phyloP scores from a whole-genome alignment of 164 flowering plant species.

The Chimonanthus praecox region DNA sequence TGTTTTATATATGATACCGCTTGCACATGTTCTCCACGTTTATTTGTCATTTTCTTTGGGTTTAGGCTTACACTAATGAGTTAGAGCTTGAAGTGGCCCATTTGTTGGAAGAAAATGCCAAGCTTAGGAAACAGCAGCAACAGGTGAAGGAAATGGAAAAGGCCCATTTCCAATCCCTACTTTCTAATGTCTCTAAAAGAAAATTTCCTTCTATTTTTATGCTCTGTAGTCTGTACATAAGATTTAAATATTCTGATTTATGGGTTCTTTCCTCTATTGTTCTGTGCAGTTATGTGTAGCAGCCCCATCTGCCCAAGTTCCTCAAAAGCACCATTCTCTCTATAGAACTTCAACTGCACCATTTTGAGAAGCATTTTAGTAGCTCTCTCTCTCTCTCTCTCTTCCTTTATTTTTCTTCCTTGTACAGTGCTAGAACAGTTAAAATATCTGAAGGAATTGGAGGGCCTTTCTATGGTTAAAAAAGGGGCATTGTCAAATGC shows the following conservation, averaged over 20 bases:
- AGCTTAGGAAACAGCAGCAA: constrained; percentile 37
- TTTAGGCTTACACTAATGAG: constrained; percentile 61
- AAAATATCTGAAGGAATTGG: neutral
- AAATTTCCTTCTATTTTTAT: too few species aligned
- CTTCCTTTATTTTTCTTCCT: neutral
- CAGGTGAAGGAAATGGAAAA: constrained; percentile 12
- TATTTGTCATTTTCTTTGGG: constrained; percentile 3
- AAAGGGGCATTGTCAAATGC: neutral
- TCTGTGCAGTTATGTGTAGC: constrained; percentile 22
- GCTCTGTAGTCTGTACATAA: neutral
- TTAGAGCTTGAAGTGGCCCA: constrained; percentile 51
- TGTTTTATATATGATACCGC: neutral
- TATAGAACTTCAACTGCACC: constrained; percentile 48
- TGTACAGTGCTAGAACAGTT: constrained; percentile 1
- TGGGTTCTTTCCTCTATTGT: neutral
- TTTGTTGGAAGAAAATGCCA: constrained; percentile 51
- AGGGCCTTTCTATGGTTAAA: neutral
- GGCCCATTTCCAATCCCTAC: neutral
- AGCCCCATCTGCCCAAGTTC: constrained; percentile 24
- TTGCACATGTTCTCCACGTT: too few species aligned
- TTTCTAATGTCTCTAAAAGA: neutral
- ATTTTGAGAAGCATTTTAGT: constrained; percentile 32
- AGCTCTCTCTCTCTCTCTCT: neutral
- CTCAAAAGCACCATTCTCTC: constrained; percentile 31
- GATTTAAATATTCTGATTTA: neutral